These are phyloP conservation scores for Gynandropsis gynandra DNA, from an alignment of 345 rosid species.

Conservation along the genomic window DNA sequence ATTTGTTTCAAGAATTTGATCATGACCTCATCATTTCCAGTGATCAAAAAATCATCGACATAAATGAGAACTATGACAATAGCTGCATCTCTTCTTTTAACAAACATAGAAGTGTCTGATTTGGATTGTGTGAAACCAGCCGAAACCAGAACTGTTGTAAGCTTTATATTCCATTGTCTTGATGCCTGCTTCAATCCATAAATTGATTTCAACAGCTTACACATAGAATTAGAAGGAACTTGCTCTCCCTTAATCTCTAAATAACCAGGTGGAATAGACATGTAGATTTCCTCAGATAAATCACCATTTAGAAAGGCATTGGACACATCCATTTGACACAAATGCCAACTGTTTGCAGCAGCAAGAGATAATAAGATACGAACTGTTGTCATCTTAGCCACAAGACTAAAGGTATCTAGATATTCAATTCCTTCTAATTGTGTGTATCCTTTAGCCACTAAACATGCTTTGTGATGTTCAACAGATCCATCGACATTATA, in stretches of 20 bases:
- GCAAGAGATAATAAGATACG: neutral
- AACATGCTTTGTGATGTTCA: neutral
- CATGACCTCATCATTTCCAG: too few species aligned
- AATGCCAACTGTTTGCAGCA: neutral
- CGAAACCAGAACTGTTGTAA: too few species aligned
- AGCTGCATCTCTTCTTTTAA: too few species aligned
- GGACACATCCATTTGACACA: neutral
- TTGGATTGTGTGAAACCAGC: too few species aligned
- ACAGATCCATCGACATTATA: neutral
- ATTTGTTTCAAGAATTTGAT: too few species aligned
- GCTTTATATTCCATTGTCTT: too few species aligned
- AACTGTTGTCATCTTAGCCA: neutral
- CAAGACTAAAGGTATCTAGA: neutral
- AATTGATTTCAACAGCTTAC: neutral
- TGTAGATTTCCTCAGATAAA: neutral
- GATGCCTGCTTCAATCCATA: too few species aligned
- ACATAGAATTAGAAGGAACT: neutral
- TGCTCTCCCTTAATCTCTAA: neutral
- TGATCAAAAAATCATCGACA: too few species aligned
- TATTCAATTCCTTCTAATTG: neutral
- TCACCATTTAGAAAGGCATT: neutral
- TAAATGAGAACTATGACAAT: too few species aligned
- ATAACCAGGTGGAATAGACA: neutral
- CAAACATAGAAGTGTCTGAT: too few species aligned
- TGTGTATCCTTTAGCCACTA: neutral